Base-by-base conservation (phyloP, 208 protist species). In the Wallacemonas collosoma region DNA sequence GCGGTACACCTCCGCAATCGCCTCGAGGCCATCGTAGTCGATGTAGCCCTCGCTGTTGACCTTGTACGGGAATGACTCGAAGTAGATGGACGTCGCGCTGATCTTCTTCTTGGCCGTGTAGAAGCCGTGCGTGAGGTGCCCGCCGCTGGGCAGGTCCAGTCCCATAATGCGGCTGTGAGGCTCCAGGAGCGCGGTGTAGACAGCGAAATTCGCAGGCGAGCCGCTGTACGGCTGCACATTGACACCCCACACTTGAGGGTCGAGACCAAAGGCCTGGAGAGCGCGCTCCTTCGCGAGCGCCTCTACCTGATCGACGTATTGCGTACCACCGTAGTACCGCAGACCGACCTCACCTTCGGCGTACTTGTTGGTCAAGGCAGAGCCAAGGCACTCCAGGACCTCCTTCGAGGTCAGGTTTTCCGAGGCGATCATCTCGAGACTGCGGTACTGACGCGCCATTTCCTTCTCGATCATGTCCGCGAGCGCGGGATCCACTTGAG, bases 211-310 rank as follows among this genome's bases (percentile, higher is more conserved):
- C 44, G 98, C 98, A 6, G 98, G 90, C 4, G 93, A 98, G 26
- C 99, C 99, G 57, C 96, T 99, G 80, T 99, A 99, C 44, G 99
- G 97, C 93, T 99, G 99, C 51, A 99, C 99, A 77, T 99, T 99
- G 14, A 99, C 98, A 48, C 97, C 98, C 99, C 99, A 99, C 79
- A 98, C 77, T 39, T 83, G 80, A 2, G 86, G 76, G 67, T 99
- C 86, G 0, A 99, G 76, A 38, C 81, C 51, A 81, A 99, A 99
- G 51, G 97, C 97, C 26, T 89, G 57, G 1, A 99, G 85, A 39
- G 98, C 95, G 61, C 99, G 94, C 45, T 91, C 67, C 57, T 93
- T 90, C 71, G 92, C 96, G 11, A 99, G 75, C 36, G 80, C 73
- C 83, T 99, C 99, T 26, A 99, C 86, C 81, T 97, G 41, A 86